Conservation (phyloP, 768 basidiomycete genomes). For the Mycena maculata region DNA sequence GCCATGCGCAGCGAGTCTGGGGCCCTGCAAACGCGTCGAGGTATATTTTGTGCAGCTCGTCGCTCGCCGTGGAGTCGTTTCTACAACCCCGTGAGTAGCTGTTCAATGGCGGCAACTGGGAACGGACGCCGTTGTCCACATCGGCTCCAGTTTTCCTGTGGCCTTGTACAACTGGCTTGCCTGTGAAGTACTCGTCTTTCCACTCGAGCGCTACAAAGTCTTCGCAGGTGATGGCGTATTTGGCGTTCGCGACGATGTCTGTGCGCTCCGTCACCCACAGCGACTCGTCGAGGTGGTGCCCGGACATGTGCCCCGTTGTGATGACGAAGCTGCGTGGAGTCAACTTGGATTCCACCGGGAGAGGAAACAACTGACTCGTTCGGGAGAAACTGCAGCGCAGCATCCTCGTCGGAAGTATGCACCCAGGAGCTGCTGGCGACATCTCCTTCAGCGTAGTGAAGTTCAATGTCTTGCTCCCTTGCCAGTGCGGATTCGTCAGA, state of each 20-base stretch:
- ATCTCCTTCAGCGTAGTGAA: constrained; percentile 35
- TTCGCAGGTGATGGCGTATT: constrained; percentile 43
- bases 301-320: constrained; percentile 48
- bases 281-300: constrained; percentile 43
- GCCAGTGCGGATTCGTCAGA: constrained; percentile 47
- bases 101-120: background rate
- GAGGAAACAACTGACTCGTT: constrained; percentile 37
- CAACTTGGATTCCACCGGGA: background rate
- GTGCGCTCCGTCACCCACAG: constrained; percentile 44
- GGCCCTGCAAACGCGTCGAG: constrained; percentile 41
- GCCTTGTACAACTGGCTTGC: constrained; percentile 39
- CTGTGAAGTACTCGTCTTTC: constrained; percentile 40
- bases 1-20: constrained; percentile 45
- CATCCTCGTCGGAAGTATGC: constrained; percentile 44
- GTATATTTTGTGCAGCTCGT: constrained; percentile 39
- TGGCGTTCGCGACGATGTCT: constrained; percentile 40
- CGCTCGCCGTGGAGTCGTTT: constrained; percentile 40
- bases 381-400: constrained; percentile 45
- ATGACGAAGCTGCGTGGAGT: constrained; percentile 40
- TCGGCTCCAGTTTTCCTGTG: constrained; percentile 45
- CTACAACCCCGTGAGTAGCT: constrained; percentile 16
- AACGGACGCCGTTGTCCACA: constrained; percentile 50
- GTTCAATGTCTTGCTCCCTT: constrained; percentile 44
- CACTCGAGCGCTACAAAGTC: constrained; percentile 47
- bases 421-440: constrained; percentile 43